phyloP scores from a whole-genome alignment of 1,284 basidiomycete genomes.

The Irpex sp. region DNA sequence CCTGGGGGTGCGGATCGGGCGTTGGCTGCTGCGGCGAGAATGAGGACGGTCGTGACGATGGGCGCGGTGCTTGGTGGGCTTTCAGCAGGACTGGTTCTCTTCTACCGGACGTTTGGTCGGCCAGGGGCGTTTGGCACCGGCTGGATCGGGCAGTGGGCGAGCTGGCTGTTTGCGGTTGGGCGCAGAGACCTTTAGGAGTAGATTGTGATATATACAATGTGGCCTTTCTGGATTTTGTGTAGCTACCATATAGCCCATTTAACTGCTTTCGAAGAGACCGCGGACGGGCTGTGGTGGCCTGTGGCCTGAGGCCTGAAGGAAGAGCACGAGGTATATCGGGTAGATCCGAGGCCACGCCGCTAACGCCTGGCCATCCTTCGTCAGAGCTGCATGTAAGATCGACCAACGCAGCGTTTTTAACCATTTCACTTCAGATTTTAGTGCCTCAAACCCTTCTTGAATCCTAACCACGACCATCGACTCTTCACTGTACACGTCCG shows the following conservation, averaged over 20 bases:
- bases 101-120: constrained; percentile 62
- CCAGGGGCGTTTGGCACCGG: constrained; percentile 44
- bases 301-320: neutral
- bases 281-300: neutral
- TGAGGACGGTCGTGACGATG: constrained; percentile 66
- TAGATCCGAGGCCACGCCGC: constrained; percentile 33
- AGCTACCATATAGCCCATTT: constrained; percentile 15
- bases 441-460: constrained; percentile 9
- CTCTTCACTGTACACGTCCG: neutral
- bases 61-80: constrained; percentile 69
- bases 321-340: constrained; percentile 12
- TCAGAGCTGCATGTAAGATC: constrained; percentile 19
- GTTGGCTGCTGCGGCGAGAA: constrained; percentile 58
- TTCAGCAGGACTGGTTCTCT: constrained; percentile 64
- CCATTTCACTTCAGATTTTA: constrained; percentile 16
- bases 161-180: constrained; percentile 26
- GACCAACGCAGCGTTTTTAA: constrained; percentile 21
- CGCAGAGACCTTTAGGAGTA: constrained; percentile 13
- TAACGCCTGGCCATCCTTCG: constrained; percentile 24
- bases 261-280: constrained; percentile 6
- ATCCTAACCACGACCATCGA: constrained; percentile 10
- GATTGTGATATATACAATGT: neutral
- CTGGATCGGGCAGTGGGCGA: constrained; percentile 55
- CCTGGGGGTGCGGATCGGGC: constrained; percentile 77
- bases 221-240: constrained; percentile 8